Percentiles rank a stretch among this genome's conserved stretches.
These are phyloP conservation scores for Cicer judaicum DNA, from an alignment of 306 rosid genomes.

Conservation along the genomic window DNA sequence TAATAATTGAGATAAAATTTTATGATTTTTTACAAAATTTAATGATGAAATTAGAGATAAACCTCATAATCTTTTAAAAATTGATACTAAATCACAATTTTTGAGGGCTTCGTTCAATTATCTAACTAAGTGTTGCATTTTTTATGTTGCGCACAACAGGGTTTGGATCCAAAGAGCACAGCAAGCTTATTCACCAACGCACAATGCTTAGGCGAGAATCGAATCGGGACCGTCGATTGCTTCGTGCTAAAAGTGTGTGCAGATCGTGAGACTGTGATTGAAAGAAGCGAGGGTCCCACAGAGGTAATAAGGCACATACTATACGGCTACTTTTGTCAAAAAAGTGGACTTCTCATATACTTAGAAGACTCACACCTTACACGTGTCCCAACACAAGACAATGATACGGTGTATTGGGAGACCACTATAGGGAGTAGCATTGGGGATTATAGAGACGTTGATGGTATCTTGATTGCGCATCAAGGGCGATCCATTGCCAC, in stretches of 20 bases:
- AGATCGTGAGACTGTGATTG: constrained; percentile 80
- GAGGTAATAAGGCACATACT: constrained; percentile 90
- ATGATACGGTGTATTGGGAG: constrained; percentile 85
- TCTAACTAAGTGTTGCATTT: background rate
- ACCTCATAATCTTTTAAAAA: too few species aligned
- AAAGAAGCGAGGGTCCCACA: constrained; percentile 85
- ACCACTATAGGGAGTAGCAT: constrained; percentile 95
- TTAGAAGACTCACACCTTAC: constrained; percentile 94
- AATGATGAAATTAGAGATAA: too few species aligned
- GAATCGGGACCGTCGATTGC: constrained; percentile 81
- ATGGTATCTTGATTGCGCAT: constrained; percentile 80
- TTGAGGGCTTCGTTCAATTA: background rate
- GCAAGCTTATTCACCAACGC: constrained; percentile 91
- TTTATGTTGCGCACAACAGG: constrained; percentile 49
- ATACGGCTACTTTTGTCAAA: constrained; percentile 92
- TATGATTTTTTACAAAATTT: too few species aligned
- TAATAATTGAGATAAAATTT: too few species aligned
- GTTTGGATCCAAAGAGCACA: constrained; percentile 90
- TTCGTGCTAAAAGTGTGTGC: constrained; percentile 82
- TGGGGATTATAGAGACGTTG: constrained; percentile 79
- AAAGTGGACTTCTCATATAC: constrained; percentile 88
- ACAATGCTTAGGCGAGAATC: constrained; percentile 85
- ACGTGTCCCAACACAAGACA: constrained; percentile 64
- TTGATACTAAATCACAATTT: background rate
- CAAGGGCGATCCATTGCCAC: constrained; percentile 92